These are phyloP conservation scores for Penicillium goetzii DNA, from an alignment of 495 filamentous ascomycete genomes.

Conservation along the genomic window DNA sequence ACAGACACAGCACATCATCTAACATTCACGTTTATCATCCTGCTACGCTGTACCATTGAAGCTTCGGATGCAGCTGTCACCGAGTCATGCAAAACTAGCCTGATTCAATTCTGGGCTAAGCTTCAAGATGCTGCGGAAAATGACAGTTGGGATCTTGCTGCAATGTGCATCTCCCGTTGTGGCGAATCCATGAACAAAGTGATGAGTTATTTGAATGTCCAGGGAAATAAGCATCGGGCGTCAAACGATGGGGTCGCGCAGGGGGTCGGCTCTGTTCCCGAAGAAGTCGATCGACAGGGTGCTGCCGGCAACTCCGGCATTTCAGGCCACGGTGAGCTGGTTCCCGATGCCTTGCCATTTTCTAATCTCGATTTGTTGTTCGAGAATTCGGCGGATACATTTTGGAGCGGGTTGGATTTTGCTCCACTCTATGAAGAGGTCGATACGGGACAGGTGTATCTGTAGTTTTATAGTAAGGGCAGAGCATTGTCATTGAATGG, in stretches of 20 bases:
- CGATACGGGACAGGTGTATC: slow-evolving; percentile 8
- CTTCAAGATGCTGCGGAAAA: slow-evolving; percentile 9
- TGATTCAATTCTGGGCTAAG: slow-evolving; percentile 8
- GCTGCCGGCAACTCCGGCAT: neutral
- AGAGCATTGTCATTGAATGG: neutral
- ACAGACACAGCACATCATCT: slow-evolving; percentile 9
- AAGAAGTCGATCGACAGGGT: neutral
- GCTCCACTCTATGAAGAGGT: slow-evolving; percentile 2
- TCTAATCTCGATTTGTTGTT: slow-evolving; percentile 6
- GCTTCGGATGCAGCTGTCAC: neutral
- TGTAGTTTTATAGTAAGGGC: neutral
- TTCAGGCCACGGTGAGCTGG: neutral
- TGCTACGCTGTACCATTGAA: slow-evolving; percentile 4
- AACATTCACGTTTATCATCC: slow-evolving; percentile 7
- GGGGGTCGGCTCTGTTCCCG: neutral
- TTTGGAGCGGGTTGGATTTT: slow-evolving; percentile 9
- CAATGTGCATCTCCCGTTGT: slow-evolving; percentile 6
- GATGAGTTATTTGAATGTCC: neutral
- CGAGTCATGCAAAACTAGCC: slow-evolving; percentile 7
- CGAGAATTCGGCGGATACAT: slow-evolving; percentile 5
- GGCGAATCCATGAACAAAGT: slow-evolving; percentile 7
- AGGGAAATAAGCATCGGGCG: neutral
- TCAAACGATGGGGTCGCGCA: neutral
- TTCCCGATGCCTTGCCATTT: neutral
- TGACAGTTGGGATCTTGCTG: slow-evolving; percentile 6